Conservation (phyloP, 2,329 filamentous ascomycete genomes). For the Cladophialophora chaetospira region DNA sequence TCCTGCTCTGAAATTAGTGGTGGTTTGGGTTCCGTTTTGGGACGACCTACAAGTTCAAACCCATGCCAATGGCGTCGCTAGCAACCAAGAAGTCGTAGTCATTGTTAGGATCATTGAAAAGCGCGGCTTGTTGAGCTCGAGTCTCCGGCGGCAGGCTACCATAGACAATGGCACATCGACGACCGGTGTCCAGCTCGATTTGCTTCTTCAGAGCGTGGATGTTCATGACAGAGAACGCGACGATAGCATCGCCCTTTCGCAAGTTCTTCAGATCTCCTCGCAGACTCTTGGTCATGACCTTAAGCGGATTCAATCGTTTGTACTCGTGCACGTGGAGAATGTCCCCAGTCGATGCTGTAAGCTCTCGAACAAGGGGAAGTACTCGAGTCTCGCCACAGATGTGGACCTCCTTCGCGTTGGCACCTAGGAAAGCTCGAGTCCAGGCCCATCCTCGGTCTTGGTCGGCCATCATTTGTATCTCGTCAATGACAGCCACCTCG, state of each 20-base stretch:
- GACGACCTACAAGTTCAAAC: constrained; percentile 74
- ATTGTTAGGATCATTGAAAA: constrained; percentile 95
- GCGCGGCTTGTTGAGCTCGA: constrained; percentile 80
- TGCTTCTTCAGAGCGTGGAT: constrained; percentile 78
- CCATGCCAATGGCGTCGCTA: constrained; percentile 97
- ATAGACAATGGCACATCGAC: constrained; percentile 88
- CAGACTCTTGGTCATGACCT: constrained; percentile 66
- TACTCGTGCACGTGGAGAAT: constrained; percentile 80
- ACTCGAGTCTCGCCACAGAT: constrained; percentile 87
- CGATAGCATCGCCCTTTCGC: constrained; percentile 85
- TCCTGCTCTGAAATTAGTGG: constrained; percentile 44
- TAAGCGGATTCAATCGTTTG: constrained; percentile 75
- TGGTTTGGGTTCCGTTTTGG: not conserved
- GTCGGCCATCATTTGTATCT: constrained; percentile 96
- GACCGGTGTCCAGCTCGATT: constrained; percentile 75
- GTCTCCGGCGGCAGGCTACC: constrained; percentile 90
- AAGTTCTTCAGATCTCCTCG: constrained; percentile 65
- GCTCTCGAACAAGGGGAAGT: constrained; percentile 73
- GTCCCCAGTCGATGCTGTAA: constrained; percentile 80
- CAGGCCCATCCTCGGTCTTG: constrained; percentile 84
- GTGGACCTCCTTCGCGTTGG: constrained; percentile 86
- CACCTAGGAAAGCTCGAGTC: constrained; percentile 85
- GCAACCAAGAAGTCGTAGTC: constrained; percentile 94
- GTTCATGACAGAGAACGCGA: constrained; percentile 78
- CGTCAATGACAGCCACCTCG: constrained; percentile 94